Evolutionary conservation across 257 asterid genomes (phyloP), one percentile per base, ranked within the genome.

Genomic region (Cruciata laevipes): DNA sequence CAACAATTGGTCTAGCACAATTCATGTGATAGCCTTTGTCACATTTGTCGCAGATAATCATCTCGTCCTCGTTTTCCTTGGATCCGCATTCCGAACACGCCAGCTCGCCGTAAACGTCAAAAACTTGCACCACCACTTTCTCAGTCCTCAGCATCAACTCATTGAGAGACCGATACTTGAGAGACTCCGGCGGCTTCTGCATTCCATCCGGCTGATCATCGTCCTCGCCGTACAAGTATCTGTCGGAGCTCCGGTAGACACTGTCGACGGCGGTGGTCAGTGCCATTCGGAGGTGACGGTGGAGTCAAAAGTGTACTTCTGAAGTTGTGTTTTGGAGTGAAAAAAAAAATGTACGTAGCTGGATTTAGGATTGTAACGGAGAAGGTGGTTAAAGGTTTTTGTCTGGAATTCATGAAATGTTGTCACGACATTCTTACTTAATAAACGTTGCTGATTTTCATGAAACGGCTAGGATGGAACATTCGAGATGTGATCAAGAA

Each of bases 41-140:
- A 51, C 97, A 90, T 68, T 74, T 73, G 23, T 90, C 97, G 67
- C 97, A 90, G 23, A 90, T 61, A 14, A 90, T 67, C 44, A 88
- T 72, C 86, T 86, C 84, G 2, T 84, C 90, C n/a, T 37, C 85
- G 40, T 75, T 76, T 61, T 90, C 86, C 1, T 92, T 95, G 49
- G 80, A 84, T 67, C 90, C 90, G 74, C 97, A 90, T 83, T 83
- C 83, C 77, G 83, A 81, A 72, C 97, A 90, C 20, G 69, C 74
- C 81, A 80, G n/a, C 7, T 73, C 69, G 66, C 66, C 65, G 3
- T 61, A n/a, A 58, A 72, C 86, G 0, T 73, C 82, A 27, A 56
- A 63, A 30, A 58, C 44, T 70, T 68, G 81, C 72, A 72, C n/a
- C n/a, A n/a, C n/a, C n/a, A n/a, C 88, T 23, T 80, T 77, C 80